Evolutionary conservation across 164 flowering plant genomes (phyloP).

Genomic region (Saururus chinensis): DNA sequence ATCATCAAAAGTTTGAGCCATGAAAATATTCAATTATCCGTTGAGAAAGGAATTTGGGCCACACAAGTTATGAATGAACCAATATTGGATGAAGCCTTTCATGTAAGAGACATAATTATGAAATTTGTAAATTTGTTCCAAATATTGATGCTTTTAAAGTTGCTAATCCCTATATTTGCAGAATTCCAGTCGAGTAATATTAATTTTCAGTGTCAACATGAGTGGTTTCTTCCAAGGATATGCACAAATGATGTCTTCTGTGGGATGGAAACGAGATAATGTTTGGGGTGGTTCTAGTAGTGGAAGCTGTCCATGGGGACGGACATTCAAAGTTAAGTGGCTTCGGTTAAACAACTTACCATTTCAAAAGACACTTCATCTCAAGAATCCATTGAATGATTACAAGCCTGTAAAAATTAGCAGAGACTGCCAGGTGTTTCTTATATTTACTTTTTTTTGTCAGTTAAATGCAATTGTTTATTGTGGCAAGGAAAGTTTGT

Average conservation of each 20-base stretch:
- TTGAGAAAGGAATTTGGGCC: conserved; percentile 89
- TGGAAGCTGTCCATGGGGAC: conserved; percentile 77
- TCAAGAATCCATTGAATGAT: conserved; percentile 80
- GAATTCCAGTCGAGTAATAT: conserved; percentile 72
- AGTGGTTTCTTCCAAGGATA: conserved; percentile 97
- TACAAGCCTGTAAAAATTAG: conserved; percentile 93
- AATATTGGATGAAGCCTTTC: conserved; percentile 74
- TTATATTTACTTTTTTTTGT: conserved; percentile 2
- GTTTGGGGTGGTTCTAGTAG: conserved; percentile 69
- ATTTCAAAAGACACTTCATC: conserved; percentile 83
- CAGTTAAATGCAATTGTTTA: neutral
- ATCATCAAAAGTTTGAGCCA: conserved; percentile 85
- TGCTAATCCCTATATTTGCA: conserved; percentile 38
- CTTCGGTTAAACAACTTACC: conserved; percentile 58
- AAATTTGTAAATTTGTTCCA: neutral
- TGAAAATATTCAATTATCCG: conserved; percentile 65
- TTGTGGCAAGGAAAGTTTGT: too few species aligned
- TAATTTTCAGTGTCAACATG: conserved; percentile 93
- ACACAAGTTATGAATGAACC: conserved; percentile 97
- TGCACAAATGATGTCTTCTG: conserved; percentile 90
- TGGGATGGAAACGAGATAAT: conserved; percentile 83
- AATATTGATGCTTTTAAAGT: conserved; percentile 12
- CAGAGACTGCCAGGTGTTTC: conserved; percentile 82
- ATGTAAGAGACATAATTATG: conserved; percentile 40
- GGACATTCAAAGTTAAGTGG: conserved; percentile 86